Base-by-base conservation (phyloP, 2,329 filamentous ascomycete species). In the Aciculosporium take region DNA sequence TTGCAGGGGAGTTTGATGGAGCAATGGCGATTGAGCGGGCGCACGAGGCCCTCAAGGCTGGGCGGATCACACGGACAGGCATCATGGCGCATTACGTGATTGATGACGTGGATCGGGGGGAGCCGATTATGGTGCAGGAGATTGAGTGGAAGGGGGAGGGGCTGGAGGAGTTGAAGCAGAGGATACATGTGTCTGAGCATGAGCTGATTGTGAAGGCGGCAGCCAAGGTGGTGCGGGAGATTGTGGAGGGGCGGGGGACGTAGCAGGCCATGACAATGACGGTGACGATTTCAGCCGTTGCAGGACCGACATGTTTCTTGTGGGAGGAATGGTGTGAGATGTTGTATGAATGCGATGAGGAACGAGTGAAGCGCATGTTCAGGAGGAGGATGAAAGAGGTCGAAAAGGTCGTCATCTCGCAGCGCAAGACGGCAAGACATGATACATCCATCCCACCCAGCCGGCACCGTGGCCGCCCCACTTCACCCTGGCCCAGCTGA, bases 51-150 rank as follows among this genome's bases (percentile, higher is more conserved):
- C 87, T 83, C 56, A 61, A 78, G 55, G 64, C 62, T 2, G 72
- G 73, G 5, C 72, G 71, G 48, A 72, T 85, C 8, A 73, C 79
- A 52, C 72, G 70, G 48, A 93, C 87, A 0, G 87, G 88, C 1
- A 79, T 93, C 41, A 94, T 94, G 88, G 77, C 86, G 13, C 87
- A 94, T 63, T 81, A 88, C 60, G 86, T 94, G 36, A 79, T 84
- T 46, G 67, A 65, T 7, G 76, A 89, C 57, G 85, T 94, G 41
- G 87, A 94, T 63, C 73, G 81, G 53, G 87, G 87, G 2, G 67
- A 73, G 48, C 79, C 84, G 8, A 81, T 94, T 51, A 54, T 49
- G 29, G 42, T 43, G 15, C 32, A 48, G 8, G 45, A 52, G 42
- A 45, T 94, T 20, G 68, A 76, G 42, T 76, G 72, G 49, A 67